phyloP scores from a whole-genome alignment of 345 rosid species.

The Physaria fendleri region DNA sequence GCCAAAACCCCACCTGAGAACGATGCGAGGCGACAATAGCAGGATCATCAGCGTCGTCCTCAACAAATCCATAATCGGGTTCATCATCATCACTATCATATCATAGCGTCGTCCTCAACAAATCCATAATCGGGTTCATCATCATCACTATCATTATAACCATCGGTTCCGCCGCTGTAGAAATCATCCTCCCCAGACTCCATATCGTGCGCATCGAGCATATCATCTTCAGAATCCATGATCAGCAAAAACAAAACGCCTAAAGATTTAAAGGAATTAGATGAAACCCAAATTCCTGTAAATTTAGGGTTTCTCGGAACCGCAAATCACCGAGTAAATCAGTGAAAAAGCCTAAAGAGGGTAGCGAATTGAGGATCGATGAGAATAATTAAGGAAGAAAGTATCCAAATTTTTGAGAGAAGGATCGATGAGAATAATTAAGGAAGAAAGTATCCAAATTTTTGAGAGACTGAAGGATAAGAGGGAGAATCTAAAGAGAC shows the following conservation, averaged over 20 bases:
- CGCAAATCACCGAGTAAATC: not conserved
- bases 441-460: not conserved
- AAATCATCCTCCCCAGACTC: conserved; percentile 67
- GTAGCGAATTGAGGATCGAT: too few species aligned
- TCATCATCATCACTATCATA: too few species aligned
- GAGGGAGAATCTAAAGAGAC: conserved; percentile 1
- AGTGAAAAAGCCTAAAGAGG: not conserved
- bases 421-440: not conserved
- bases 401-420: too few species aligned
- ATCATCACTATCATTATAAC: conserved; percentile 42
- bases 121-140: conserved; percentile 41
- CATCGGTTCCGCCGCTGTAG: conserved; percentile 68
- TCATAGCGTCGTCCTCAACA: too few species aligned
- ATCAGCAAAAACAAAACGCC: not conserved
- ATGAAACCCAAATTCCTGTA: not conserved
- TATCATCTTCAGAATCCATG: conserved; percentile 72
- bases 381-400: too few species aligned
- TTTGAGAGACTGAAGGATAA: not conserved
- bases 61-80: conserved; percentile 53
- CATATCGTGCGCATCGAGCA: conserved; percentile 58
- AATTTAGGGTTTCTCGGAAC: conserved; percentile 26
- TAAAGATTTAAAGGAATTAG: conserved; percentile 4
- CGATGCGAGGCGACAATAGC: conserved; percentile 41
- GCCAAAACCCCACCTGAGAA: conserved; percentile 40
- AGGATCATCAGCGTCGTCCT: conserved; percentile 57